These are phyloP conservation scores for Mycena citricolor DNA, from an alignment of 1,284 basidiomycete species.

Conservation along the genomic window DNA sequence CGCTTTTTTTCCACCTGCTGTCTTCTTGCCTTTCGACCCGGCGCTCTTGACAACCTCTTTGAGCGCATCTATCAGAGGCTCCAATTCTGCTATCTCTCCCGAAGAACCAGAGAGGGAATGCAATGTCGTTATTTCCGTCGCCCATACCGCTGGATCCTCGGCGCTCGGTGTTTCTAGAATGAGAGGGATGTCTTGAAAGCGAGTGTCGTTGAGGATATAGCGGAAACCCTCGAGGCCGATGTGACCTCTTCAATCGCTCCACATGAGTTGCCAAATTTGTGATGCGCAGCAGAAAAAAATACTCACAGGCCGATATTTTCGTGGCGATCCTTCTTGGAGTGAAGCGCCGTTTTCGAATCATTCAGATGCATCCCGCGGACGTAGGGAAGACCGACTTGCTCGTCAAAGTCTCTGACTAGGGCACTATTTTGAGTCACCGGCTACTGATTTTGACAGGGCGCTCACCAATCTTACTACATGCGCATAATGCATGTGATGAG, in stretches of 20 bases:
- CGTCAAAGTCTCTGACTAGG: slow-evolving; percentile 62
- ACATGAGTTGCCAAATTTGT: not conserved
- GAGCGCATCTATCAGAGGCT: slow-evolving; percentile 33
- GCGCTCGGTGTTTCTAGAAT: slow-evolving; percentile 80
- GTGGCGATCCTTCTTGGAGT: slow-evolving; percentile 75
- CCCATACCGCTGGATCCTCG: slow-evolving; percentile 68
- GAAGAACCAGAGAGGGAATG: slow-evolving; percentile 42
- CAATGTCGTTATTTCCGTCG: slow-evolving; percentile 65
- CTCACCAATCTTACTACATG: no score
- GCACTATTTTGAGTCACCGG: not conserved
- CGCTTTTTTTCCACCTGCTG: slow-evolving; percentile 21
- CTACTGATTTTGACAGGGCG: no score
- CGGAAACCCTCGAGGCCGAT: slow-evolving; percentile 67
- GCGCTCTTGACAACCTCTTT: slow-evolving; percentile 26
- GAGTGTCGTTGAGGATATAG: slow-evolving; percentile 67
- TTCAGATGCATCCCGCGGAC: slow-evolving; percentile 84
- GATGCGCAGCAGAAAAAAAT: not conserved
- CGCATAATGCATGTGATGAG: no score
- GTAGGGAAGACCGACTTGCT: slow-evolving; percentile 67
- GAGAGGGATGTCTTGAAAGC: slow-evolving; percentile 71
- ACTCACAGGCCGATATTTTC: slow-evolving; percentile 81
- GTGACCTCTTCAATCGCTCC: slow-evolving; percentile 51
- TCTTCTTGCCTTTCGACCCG: slow-evolving; percentile 23
- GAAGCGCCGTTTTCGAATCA: slow-evolving; percentile 70
- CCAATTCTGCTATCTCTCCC: slow-evolving; percentile 19